phyloP scores from a whole-genome alignment of 768 basidiomycete genomes.

The Leccinellum albellum region DNA sequence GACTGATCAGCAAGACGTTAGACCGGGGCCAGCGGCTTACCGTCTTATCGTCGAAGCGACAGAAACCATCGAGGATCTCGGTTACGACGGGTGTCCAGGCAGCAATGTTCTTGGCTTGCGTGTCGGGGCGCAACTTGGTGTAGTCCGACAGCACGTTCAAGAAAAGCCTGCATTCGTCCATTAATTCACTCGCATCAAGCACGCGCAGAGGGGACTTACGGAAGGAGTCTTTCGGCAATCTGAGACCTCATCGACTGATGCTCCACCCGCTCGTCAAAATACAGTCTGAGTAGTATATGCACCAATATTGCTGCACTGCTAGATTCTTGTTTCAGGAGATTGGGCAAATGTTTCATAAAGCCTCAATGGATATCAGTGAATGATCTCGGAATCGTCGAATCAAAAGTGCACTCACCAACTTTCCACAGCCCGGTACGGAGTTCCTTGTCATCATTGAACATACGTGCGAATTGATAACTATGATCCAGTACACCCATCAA shows the following conservation, averaged over 20 bases:
- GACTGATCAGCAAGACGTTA: slow-evolving; percentile 1
- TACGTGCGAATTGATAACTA: slow-evolving; percentile 94
- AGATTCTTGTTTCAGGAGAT: slow-evolving; percentile 96
- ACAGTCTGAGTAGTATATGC: slow-evolving; percentile 89
- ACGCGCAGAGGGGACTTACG: slow-evolving; percentile 40
- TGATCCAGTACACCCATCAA: slow-evolving; percentile 96
- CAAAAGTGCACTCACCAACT: slow-evolving; percentile 72
- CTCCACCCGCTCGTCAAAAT: slow-evolving; percentile 83
- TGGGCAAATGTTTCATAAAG: slow-evolving; percentile 99
- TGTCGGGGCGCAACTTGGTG: slow-evolving; percentile 82
- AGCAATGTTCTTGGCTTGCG: slow-evolving; percentile 89
- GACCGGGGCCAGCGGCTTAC: slow-evolving; percentile 47
- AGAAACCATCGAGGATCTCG: slow-evolving; percentile 88
- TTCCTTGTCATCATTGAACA: slow-evolving; percentile 98
- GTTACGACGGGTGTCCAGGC: slow-evolving; percentile 99
- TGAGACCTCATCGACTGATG: slow-evolving; percentile 81
- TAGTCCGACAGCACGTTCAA: slow-evolving; percentile 89
- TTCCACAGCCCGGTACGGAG: slow-evolving; percentile 96
- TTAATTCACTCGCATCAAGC: background rate
- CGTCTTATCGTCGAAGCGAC: slow-evolving; percentile 83
- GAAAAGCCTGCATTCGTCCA: slow-evolving; percentile 56
- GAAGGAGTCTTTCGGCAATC: slow-evolving; percentile 68
- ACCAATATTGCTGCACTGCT: slow-evolving; percentile 94
- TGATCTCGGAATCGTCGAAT: background rate
- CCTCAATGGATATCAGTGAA: slow-evolving; percentile 45